Base-by-base conservation (phyloP, 1,284 basidiomycete species). In the Blastosporella zonata region DNA sequence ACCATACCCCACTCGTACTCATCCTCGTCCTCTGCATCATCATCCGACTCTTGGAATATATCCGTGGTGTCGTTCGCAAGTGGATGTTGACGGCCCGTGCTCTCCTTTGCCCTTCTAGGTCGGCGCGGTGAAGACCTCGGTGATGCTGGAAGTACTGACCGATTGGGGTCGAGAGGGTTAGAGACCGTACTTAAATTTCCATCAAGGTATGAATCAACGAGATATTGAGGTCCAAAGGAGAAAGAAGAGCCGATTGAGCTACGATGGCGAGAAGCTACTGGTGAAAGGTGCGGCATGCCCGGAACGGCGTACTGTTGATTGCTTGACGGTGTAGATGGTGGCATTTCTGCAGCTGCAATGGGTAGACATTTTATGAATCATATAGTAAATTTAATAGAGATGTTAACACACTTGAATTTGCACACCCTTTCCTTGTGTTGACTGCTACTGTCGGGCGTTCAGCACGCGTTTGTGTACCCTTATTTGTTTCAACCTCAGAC, bases 1-100 rank as follows among this genome's bases (percentile, higher is more conserved):
- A 97, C 82, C 75, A 92, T 86, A 1, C 80, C 81, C 89, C 89
- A 93, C 56, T 87, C 84, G 33, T 81, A 75, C 6, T 79, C 81
- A 28, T 76, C 75, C 25, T 82, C 81, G 37, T 81, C 79, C 37
- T 79, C 80, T 20, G 68, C 73, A 51, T 79, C 79, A 40, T 75
- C 74, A 17, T 78, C 80, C 13, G 74, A 76, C 49, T 85, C 81
- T 46, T 83, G 79, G 53, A 89, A 89, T 12, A 88, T 79, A 58
- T 87, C 85, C 28, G 84, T 86, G 3, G 81, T 87, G 56, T 87
- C 84, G 47, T 81, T 87, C 43, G 88, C 86, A 25, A 92, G 75
- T 20, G 85, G 85, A 61, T 87, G 85, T 13, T 64, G 63, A 15
- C 82, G 72, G 36, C 68, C 68, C 2, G 66, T 61, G 47, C 75